Evolutionary conservation across 495 filamentous ascomycete genomes (phyloP).

Genomic region (Antarctomyces pellizariae): DNA sequence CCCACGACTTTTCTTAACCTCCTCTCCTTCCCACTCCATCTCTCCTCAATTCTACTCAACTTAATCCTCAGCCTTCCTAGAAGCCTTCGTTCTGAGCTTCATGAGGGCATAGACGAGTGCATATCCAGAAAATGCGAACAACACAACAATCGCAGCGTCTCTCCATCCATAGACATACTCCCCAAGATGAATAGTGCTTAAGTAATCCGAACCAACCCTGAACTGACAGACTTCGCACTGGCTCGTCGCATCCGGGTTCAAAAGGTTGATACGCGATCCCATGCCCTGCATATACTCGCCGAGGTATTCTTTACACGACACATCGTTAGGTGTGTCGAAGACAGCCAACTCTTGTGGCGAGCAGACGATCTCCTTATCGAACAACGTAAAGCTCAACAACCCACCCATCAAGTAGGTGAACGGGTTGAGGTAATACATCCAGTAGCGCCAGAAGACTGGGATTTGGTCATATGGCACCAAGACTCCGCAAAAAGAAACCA

Average conservation of each 20-base stretch:
- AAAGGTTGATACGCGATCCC: conserved; percentile 14
- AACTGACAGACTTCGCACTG: conserved; percentile 42
- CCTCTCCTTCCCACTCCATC: neutral
- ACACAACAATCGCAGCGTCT: conserved; percentile 24
- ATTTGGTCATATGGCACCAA: conserved; percentile 27
- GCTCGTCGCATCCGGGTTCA: conserved; percentile 18
- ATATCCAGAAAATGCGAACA: conserved; percentile 24
- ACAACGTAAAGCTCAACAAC: conserved; percentile 27
- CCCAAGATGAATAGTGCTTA: conserved; percentile 13
- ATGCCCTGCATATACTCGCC: conserved; percentile 8
- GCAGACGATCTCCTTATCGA: conserved; percentile 31
- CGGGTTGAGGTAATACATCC: conserved; percentile 31
- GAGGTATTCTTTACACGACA: conserved; percentile 9
- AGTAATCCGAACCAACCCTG: conserved; percentile 29
- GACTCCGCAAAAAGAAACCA: conserved; percentile 31
- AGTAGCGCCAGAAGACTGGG: conserved; percentile 33
- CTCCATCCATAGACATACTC: conserved; percentile 33
- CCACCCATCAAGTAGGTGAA: conserved; percentile 30
- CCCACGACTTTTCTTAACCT: too few relatives aligned
- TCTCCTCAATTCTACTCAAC: neutral
- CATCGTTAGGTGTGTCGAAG: conserved; percentile 23
- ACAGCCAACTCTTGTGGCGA: conserved; percentile 28
- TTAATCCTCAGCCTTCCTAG: conserved; percentile 18
- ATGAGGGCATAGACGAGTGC: conserved; percentile 24
- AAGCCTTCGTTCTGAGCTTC: conserved; percentile 21